phyloP scores from a whole-genome alignment of 805 yeast genomes.

The Suhomyces sp. region DNA sequence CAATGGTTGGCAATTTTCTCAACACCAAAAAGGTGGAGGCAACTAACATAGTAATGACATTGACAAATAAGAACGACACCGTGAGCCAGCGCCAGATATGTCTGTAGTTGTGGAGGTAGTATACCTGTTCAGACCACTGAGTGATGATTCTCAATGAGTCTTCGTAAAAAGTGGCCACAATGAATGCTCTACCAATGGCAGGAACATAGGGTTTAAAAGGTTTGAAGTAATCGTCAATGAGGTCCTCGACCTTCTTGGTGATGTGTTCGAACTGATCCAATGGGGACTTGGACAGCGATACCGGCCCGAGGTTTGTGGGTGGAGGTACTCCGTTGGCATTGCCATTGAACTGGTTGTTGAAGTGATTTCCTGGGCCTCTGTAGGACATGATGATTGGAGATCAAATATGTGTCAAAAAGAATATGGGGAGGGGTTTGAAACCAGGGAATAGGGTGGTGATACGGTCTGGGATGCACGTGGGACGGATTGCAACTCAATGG shows the following conservation, averaged over 20 bases:
- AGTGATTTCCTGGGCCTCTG: constrained; percentile 42
- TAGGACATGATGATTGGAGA: constrained; percentile 33
- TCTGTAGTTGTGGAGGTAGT: constrained; percentile 76
- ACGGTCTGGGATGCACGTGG: too few relatives aligned
- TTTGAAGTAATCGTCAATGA: constrained; percentile 49
- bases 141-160: constrained; percentile 79
- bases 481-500: too few relatives aligned
- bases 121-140: constrained; percentile 91
- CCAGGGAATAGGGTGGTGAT: too few relatives aligned
- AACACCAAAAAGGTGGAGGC: constrained; percentile 73
- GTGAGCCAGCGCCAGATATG: constrained; percentile 77
- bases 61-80: constrained; percentile 61
- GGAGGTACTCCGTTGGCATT: constrained; percentile 19
- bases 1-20: constrained; percentile 65
- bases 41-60: constrained; percentile 65
- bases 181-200: constrained; percentile 80
- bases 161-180: constrained; percentile 91
- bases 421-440: neutral
- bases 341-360: constrained; percentile 36
- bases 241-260: constrained; percentile 54
- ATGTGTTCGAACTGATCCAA: constrained; percentile 48
- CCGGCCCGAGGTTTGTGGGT: constrained; percentile 29
- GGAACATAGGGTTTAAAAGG: constrained; percentile 77
- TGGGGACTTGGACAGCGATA: constrained; percentile 26
- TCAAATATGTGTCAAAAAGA: neutral